These are phyloP conservation scores for Nitzschia putrida DNA, from an alignment of 108 stramenopile species.

Conservation along the genomic window DNA sequence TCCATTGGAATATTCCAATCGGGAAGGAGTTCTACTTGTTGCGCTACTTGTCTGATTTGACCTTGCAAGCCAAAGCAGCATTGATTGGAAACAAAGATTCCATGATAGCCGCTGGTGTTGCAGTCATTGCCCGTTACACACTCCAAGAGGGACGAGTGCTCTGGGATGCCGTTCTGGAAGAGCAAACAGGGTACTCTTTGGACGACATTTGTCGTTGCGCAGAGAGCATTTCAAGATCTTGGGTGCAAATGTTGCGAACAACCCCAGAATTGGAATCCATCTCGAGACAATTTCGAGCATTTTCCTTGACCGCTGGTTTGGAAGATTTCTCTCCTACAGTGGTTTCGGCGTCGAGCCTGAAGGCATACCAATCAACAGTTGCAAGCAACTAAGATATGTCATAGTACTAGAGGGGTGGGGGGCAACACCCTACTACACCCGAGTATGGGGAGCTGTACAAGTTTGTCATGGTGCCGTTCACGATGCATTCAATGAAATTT, in stretches of 20 bases:
- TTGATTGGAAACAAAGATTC: constrained; percentile 18
- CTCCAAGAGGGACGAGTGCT: background rate
- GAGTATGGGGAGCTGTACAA: too few species aligned
- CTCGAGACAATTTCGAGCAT: constrained; percentile 11
- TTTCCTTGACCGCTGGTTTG: too few species aligned
- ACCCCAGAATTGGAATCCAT: constrained; percentile 25
- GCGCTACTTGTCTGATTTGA: constrained; percentile 34
- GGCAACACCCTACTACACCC: too few species aligned
- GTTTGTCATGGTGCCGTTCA: too few species aligned
- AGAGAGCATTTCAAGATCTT: constrained; percentile 9
- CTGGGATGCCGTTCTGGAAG: constrained; percentile 17
- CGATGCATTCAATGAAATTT: too few species aligned
- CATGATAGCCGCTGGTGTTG: constrained; percentile 21
- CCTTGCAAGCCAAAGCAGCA: constrained; percentile 22
- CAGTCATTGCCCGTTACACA: constrained; percentile 21
- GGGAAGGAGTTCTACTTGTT: background rate
- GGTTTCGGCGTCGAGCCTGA: too few species aligned
- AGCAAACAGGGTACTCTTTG: constrained; percentile 11
- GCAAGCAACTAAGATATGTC: too few species aligned
- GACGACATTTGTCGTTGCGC: constrained; percentile 11
- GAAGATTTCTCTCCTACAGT: too few species aligned
- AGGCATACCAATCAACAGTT: too few species aligned
- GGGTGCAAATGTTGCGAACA: constrained; percentile 4
- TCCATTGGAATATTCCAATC: constrained; percentile 7
- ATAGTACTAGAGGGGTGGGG: too few species aligned